A percentile compares a stretch with the other conserved stretches of the same genome.
These are phyloP conservation scores for Talaromyces piceae DNA, from an alignment of 2,329 filamentous ascomycete species.

Conservation along the genomic window DNA sequence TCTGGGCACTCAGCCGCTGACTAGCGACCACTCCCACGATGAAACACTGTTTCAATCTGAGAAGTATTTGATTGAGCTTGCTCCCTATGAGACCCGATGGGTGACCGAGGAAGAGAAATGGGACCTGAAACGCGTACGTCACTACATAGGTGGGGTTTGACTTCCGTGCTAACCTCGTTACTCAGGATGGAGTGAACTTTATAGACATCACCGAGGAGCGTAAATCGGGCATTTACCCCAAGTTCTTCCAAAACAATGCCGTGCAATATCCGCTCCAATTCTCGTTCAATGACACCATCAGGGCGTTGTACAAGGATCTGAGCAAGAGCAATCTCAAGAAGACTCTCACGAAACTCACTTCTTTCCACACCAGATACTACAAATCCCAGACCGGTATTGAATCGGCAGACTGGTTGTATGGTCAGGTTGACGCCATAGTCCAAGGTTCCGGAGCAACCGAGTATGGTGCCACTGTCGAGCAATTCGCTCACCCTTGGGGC, in stretches of 20 bases:
- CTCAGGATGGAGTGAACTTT: constrained; percentile 73
- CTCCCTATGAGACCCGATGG: constrained; percentile 76
- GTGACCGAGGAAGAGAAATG: constrained; percentile 95
- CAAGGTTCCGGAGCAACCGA: constrained; percentile 61
- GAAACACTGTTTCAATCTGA: constrained; percentile 29
- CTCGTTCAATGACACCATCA: constrained; percentile 57
- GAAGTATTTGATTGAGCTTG: constrained; percentile 71
- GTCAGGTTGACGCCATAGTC: constrained; percentile 65
- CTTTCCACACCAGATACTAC: constrained; percentile 52
- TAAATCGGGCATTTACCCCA: constrained; percentile 55
- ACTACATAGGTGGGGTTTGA: background rate
- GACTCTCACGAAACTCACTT: constrained; percentile 65
- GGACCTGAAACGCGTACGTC: constrained; percentile 67
- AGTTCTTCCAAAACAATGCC: constrained; percentile 29
- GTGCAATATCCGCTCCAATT: constrained; percentile 62
- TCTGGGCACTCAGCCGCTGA: background rate
- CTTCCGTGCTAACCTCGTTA: background rate
- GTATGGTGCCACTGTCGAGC: constrained; percentile 59
- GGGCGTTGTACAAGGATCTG: constrained; percentile 59
- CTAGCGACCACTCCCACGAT: background rate
- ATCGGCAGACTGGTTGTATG: constrained; percentile 80
- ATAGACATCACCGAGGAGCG: constrained; percentile 78
- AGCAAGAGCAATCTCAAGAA: constrained; percentile 67
- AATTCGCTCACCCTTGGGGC: constrained; percentile 77
- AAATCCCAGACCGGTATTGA: constrained; percentile 62